Base-by-base conservation (phyloP, 164 flowering plant species). In the Umbellularia californica region DNA sequence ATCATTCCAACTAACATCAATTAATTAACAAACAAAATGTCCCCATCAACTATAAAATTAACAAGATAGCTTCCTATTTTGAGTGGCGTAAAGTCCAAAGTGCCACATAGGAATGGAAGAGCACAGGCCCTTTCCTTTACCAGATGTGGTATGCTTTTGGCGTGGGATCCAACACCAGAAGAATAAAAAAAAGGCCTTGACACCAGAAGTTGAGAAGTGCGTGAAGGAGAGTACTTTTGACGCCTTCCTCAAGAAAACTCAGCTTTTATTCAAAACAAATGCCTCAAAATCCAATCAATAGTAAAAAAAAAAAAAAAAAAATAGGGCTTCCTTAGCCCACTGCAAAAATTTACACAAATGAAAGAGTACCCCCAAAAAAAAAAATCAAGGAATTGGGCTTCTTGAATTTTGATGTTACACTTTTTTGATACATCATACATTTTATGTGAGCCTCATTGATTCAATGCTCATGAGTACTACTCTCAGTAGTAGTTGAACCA, bases 401-500 rank as follows among this genome's bases (percentile, higher is more conserved):
- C 72, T 77, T 77, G 64, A 63, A 65, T 66, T 33, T 73, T 41
- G 47, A 63, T 76, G 70, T 55, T 68, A 77, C 77, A 76, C 25
- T 65, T 70, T 51, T 41, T 33, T 65, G 70, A 60, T 64, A 70
- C 65, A 78, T 35, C 65, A 70, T 66, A 76, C 75, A 65, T 41
- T 41, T 41, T 41, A 41, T 41, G 14, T 65, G 10, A n/a, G 62
- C 6, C 27, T 41, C 47, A 41, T 41, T 41, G 11, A 11, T 41
- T 41, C 47, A 41, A 41, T 15, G 24, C 15, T 51, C 58, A 24
- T 15, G 25, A n/a, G 41, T 84, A 84, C 79, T 77, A 12, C 79
- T 79, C 64, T 78, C 84, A 73, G 81, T 81, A 62, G 80, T 78
- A 30, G 85, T 87, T 71, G 97, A 86, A 75, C 92, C 92, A 85